Conservation (phyloP, 306 rosid species). For the Glycyrrhiza uralensis region DNA sequence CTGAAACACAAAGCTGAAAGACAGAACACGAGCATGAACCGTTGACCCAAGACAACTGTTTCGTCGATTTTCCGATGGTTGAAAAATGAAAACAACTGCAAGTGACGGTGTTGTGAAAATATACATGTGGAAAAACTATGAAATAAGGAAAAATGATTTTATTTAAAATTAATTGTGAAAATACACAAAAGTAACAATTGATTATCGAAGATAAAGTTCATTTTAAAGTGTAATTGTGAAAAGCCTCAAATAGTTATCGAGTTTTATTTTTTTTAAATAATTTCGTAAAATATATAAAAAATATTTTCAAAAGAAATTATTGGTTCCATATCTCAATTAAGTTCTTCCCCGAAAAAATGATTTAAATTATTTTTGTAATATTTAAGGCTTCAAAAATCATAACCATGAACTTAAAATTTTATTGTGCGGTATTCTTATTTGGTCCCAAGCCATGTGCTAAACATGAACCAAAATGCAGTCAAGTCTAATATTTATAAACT, state of each 20-base stretch:
- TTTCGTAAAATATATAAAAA: not conserved
- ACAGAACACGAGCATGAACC: not conserved
- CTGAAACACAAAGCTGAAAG: not conserved
- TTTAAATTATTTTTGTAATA: not conserved
- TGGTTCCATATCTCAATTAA: not conserved
- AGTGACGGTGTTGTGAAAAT: no score
- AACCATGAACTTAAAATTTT: not conserved
- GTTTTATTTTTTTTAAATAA: not conserved
- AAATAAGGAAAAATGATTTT: no score
- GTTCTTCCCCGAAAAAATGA: not conserved
- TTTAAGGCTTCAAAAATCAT: not conserved
- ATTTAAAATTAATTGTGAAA: no score
- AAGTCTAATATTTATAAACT: not conserved
- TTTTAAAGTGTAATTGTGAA: not conserved
- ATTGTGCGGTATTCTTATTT: not conserved
- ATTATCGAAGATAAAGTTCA: not conserved
- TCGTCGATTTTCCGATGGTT: not conserved
- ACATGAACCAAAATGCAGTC: not conserved
- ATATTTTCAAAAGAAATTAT: not conserved
- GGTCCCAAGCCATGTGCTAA: not conserved
- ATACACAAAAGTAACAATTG: no score
- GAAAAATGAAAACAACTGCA: no score
- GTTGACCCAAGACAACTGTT: not conserved
- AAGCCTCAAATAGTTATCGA: not conserved
- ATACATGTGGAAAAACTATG: no score